Base-by-base conservation (phyloP, 108 stramenopile species). In the Cyclotella sp. region DNA sequence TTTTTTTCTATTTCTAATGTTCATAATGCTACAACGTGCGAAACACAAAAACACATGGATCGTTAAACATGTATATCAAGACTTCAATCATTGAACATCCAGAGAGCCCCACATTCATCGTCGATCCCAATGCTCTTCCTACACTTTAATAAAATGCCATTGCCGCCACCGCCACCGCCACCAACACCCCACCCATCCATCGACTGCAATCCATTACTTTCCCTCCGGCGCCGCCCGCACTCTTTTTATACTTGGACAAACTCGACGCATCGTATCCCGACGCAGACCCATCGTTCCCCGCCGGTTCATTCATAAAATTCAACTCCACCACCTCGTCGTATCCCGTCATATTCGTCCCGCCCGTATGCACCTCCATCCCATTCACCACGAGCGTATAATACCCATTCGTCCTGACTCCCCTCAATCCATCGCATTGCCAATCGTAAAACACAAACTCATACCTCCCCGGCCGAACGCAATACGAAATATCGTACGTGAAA, bases 351-450 rank as follows among this genome's bases (percentile, higher is more conserved):
- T 60, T 45, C 18, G 69, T 63, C 45, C 77, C 77, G 22, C 80
- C 80, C 7, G 63, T 63, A 41, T 75, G 59, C 8, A 75, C 69
- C 19, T 81, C 69, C 22, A 70, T 60, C 14, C 74, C 80, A 66
- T 81, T 81, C 18, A 75, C 73, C 61, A 46, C 55, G n/a, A 81
- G 69, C 2, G 68, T 71, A 39, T 81, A 81, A 60, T 60, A 55
- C 7, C 80, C 80, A 59, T 70, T 68, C 60, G 59, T 19, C n/a
- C 52, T n/a, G 11, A 26, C 18, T 4, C 80, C 80, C 12, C 47
- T 64, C 42, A 81, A 30, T 0, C 80, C 80, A 75, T 81, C 80
- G 30, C 80, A 81, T n/a, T 63, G 61, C 80, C 80, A 81, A 71
- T 81, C 80, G 21, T 64, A 75, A 30, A 81, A 75, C 13, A 81